phyloP scores from a whole-genome alignment of 768 basidiomycete species.

The Asterophora parasitica region DNA sequence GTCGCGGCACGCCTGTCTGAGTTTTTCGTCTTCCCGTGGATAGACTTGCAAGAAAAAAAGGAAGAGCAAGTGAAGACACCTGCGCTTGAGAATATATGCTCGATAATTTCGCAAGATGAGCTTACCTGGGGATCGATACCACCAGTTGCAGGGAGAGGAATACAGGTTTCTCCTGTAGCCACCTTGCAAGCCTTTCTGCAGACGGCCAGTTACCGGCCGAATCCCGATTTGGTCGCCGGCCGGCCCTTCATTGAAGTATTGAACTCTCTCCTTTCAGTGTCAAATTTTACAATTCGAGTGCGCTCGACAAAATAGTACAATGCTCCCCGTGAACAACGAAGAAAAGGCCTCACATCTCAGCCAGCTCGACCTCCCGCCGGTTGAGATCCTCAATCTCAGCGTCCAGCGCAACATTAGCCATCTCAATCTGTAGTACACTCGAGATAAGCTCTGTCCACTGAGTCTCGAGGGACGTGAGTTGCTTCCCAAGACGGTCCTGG shows the following conservation, averaged over 20 bases:
- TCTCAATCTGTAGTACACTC: slow-evolving; percentile 87
- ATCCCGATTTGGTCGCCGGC: slow-evolving; percentile 11
- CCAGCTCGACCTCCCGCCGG: slow-evolving; percentile 57
- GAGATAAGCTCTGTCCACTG: slow-evolving; percentile 94
- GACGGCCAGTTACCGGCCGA: slow-evolving; percentile 13
- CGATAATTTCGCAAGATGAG: background rate
- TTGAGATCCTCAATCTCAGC: slow-evolving; percentile 66
- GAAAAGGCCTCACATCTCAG: slow-evolving; percentile 28
- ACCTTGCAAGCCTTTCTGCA: slow-evolving; percentile 13
- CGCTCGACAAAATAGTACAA: background rate
- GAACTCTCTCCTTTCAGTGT: no score
- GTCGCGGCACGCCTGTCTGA: slow-evolving; percentile 58
- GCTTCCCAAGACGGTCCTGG: slow-evolving; percentile 74
- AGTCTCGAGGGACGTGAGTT: slow-evolving; percentile 77
- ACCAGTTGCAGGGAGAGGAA: slow-evolving; percentile 28
- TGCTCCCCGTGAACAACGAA: background rate
- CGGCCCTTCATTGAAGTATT: slow-evolving; percentile 11
- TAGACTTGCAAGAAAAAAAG: slow-evolving; percentile 15
- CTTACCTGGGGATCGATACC: slow-evolving; percentile 35
- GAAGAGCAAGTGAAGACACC: slow-evolving; percentile 2
- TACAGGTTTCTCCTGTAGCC: slow-evolving; percentile 15
- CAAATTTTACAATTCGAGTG: no score
- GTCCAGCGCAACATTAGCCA: slow-evolving; percentile 89
- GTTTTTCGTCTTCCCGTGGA: slow-evolving; percentile 28
- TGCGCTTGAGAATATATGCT: background rate